Percentiles rank a stretch among this genome's conserved stretches.
Evolutionary conservation across 345 rosid genomes (phyloP).

Genomic region (Brassica nigra): DNA sequence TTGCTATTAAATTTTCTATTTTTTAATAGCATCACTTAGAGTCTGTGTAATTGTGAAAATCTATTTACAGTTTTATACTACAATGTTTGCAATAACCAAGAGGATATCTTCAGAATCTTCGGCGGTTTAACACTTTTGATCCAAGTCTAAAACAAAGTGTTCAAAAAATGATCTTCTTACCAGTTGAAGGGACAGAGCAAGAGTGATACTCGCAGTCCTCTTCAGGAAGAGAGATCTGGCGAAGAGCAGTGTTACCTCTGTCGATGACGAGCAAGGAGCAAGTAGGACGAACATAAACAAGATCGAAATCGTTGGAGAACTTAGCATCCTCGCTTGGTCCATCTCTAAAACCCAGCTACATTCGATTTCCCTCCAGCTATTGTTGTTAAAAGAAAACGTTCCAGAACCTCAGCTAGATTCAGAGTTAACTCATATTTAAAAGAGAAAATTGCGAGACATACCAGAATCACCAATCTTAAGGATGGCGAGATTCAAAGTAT

Average conservation of each 20-base stretch:
- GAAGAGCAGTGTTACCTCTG: slow-evolving; percentile 98
- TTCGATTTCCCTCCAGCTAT: slow-evolving; percentile 97
- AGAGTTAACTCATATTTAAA: not conserved
- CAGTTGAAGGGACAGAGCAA: slow-evolving; percentile 67
- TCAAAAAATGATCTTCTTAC: slow-evolving; percentile 35
- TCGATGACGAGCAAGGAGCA: slow-evolving; percentile 91
- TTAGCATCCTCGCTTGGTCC: slow-evolving; percentile 66
- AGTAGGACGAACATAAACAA: slow-evolving; percentile 77
- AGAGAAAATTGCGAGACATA: slow-evolving; percentile 10
- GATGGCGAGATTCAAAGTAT: slow-evolving; percentile 84
- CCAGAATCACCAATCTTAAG: slow-evolving; percentile 95
- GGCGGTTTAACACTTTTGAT: not conserved
- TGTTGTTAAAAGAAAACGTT: slow-evolving; percentile 47
- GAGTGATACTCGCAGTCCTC: slow-evolving; percentile 87
- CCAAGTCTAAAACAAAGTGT: not conserved
- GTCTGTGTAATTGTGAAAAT: too few species aligned
- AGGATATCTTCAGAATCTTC: slow-evolving; percentile 51
- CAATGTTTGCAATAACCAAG: not conserved
- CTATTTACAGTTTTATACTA: too few species aligned
- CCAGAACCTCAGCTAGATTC: not conserved
- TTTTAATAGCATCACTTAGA: too few species aligned
- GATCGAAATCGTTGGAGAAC: slow-evolving; percentile 81
- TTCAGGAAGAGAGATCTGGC: slow-evolving; percentile 81
- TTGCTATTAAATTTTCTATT: too few species aligned
- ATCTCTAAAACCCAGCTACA: slow-evolving; percentile 81